Evolutionary conservation across 805 yeast genomes (phyloP), one percentile per base, ranked within the genome.

Genomic region (Metschnikowia lunata): DNA sequence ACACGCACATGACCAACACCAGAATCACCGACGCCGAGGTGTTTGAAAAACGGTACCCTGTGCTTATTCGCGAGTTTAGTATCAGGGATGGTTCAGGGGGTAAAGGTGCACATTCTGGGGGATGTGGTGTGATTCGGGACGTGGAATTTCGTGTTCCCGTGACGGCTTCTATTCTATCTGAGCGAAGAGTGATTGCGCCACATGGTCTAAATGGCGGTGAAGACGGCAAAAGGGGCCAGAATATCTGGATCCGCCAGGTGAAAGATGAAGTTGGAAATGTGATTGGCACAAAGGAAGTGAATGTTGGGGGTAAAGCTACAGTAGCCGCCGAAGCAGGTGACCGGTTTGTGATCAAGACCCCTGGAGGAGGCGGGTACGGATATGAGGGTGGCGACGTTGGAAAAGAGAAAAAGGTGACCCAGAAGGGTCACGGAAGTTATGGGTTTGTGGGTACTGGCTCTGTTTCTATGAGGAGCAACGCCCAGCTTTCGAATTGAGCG

Each of bases 161-260:
- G 30, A 50, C 52, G 10, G 56, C 52, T 2, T 50, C 55, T 3
- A 7, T 88, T 95, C 1, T 87, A 88, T 46, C 70, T 85, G 97
- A 91, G 61, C 76, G 99, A 60, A 76, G 98, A 55, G 81, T 86
- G 2, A 65, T 79, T 47, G 83, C 90, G 1, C 99, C 98, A 1
- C 85, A 83, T 61, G 99, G 98, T 4, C 62, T 91, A 40, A 64
- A 76, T 18, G 97, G 97, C 1, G 99, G 98, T 29, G 72, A 66
- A 28, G 79, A 79, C 51, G 99, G 95, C 3, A 62, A 62, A 23
- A 67, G 88, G 48, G 99, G 99, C 6, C 54, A 51, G 41, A 64
- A 70, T 52, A 54, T 54, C 28, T 71, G 75, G 75, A 50, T 51
- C 37, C 52, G 61, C 37, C 52, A 54, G 36, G 45, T 59, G 15